Evolutionary conservation across 1,284 basidiomycete genomes (phyloP).

Genomic region (Ustilago shanxiensis): DNA sequence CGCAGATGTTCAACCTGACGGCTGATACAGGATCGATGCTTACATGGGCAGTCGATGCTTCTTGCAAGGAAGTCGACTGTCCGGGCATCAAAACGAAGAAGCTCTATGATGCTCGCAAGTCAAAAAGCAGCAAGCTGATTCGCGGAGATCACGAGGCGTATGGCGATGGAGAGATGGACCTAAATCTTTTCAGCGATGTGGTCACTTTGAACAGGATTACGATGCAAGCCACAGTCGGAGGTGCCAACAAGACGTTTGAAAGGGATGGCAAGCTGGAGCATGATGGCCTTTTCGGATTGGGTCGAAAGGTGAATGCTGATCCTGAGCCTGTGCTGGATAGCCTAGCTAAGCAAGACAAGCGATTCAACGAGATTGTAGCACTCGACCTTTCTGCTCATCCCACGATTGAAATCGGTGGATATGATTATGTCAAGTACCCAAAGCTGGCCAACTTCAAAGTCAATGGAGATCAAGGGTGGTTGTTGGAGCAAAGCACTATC

Average conservation of each 20-base stretch:
- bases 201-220: conserved; percentile 13
- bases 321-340: conserved; percentile 18
- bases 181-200: conserved; percentile 25
- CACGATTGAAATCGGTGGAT: conserved; percentile 36
- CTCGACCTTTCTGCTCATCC: conserved; percentile 21
- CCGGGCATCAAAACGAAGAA: conserved; percentile 19
- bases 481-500: conserved; percentile 15
- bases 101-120: conserved; percentile 24
- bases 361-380: conserved; percentile 15
- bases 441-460: conserved; percentile 27
- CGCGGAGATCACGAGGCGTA: conserved; percentile 37
- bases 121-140: conserved; percentile 10
- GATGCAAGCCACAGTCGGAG: conserved; percentile 27
- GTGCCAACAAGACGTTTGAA: conserved; percentile 33
- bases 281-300: conserved; percentile 38
- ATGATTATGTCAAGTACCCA: conserved; percentile 25
- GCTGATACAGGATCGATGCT: conserved; percentile 46
- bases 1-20: conserved; percentile 35
- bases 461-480: conserved; percentile 28
- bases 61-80: conserved; percentile 28
- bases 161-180: conserved; percentile 45
- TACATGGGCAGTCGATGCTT: conserved; percentile 30
- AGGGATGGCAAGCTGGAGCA: conserved; percentile 36
- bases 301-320: conserved; percentile 13
- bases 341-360: conserved; percentile 9